Evolutionary conservation across 495 filamentous ascomycete species (phyloP), one percentile per base, ranked within the genome.

Genomic region (Eremomyces bilateralis): DNA sequence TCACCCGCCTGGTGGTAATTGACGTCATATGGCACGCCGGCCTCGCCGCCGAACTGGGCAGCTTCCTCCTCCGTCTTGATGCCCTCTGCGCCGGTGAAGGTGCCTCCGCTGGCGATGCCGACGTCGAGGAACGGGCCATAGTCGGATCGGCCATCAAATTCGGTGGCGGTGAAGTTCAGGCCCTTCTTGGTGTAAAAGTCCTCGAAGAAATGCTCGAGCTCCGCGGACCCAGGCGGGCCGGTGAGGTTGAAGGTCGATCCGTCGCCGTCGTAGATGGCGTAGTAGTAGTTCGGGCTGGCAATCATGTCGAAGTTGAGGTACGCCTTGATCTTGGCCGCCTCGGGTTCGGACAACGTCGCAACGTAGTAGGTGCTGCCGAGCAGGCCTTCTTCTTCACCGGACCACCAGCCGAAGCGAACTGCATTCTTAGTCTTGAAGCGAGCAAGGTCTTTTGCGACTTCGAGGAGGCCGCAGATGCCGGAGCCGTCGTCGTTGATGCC

Each of bases 241-340:
- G 61, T 61, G 18, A 60, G 37, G 54, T 71, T 70, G 56, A 68
- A 79, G 13, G 62, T 46, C 31, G 47, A 54, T 29, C 75, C 76
- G 41, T 77, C 71, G 29, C 76, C 76, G 48, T 81, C 76, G 48
- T 77, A 79, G 49, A 78, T 62, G 46, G 63, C 65, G 44, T 68
- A 61, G 12, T 64, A 58, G 44, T 67, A 79, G 58, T 80, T 80
- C 29, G 76, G 76, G 12, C 61, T 67, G 29, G 74, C 76, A 38
- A 79, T 74, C 76, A 80, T 81, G 53, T 81, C 76, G 42, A 77
- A 76, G 57, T 81, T 77, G 43, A 80, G 69, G 45, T 78, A 77
- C 2, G 76, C 62, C 1, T 62, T 50, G 40, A 80, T 64, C 44
- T 70, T 69, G 21, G 51, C 55, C 8, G 65, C 53, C 31, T 69